Evolutionary conservation across 2,329 filamentous ascomycete species (phyloP), one percentile per base, ranked within the genome.

Genomic region (Nemania serpens): DNA sequence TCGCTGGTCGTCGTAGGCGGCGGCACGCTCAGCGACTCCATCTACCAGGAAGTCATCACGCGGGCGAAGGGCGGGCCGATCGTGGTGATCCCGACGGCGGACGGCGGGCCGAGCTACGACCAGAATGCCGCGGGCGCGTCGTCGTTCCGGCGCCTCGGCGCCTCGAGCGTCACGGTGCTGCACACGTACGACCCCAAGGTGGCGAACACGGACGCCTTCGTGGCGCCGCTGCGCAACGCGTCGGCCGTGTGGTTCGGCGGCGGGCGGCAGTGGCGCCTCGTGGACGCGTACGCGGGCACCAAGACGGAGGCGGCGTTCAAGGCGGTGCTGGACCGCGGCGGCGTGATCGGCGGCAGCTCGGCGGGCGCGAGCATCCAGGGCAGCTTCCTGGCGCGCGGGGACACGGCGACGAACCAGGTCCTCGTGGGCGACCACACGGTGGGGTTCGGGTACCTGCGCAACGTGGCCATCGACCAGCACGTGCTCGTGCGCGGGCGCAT

Each of bases 261-360:
- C 5, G 73, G 73, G 1, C 64, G 73, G 0, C 72, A 75, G 55
- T 75, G 72, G 72, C 71, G 71, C 1, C 66, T 75, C 2, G 71
- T 73, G 0, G 72, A 75, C 45, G 72, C 72, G 34, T 75, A 75
- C 62, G 73, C 71, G 9, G 72, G 71, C 1, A 74, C 73, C 2
- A 64, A 65, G 46, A 62, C 71, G 5, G 73, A 75, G 66, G 54
- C 52, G 1, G 63, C 68, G 13, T 73, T 75, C 59, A 59, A 58
- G 29, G 69, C 61, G 3, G 73, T 75, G 18, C 69, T 75, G 20
- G 66, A 63, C 18, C 60, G 71, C 3, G 69, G 69, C 13, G 73
- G 73, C 2, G 65, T 66, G 5, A 60, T 75, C 2, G 67, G 67
- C n/a, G 72, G 72, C 0, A 69, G 63, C 12, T 73, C 70, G 7